A percentile compares a stretch with the other conserved stretches of the same genome.
phyloP scores from a whole-genome alignment of 352 stramenopile species.

The Phytophthora colocasiae region DNA sequence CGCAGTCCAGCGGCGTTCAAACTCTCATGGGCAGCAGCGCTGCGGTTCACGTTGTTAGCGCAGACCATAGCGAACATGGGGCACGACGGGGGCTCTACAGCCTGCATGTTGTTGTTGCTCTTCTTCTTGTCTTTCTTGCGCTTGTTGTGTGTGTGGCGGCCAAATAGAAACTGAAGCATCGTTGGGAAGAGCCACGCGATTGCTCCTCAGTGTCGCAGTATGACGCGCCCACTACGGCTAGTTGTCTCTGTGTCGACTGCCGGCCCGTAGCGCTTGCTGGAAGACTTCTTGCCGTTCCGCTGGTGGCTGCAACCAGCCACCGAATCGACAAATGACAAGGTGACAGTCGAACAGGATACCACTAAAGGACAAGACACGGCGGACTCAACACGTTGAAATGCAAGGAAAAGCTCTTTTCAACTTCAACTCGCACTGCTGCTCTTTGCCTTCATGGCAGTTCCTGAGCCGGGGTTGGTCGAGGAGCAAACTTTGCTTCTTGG shows the following conservation, averaged over 20 bases:
- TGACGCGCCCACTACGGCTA: constrained; percentile 9
- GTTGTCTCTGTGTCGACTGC: not conserved
- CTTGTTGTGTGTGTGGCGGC: constrained; percentile 9
- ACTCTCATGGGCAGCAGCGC: constrained; percentile 72
- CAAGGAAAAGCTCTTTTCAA: too few species aligned
- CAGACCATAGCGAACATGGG: constrained; percentile 85
- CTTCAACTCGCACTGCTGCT: constrained; percentile 10
- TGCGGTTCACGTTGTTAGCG: constrained; percentile 89
- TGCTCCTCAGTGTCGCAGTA: constrained; percentile 17
- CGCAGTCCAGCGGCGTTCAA: constrained; percentile 62
- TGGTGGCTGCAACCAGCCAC: not conserved
- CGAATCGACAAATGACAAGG: not conserved
- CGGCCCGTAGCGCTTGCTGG: too few species aligned
- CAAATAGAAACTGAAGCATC: constrained; percentile 45
- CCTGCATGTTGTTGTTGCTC: constrained; percentile 16
- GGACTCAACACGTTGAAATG: not conserved
- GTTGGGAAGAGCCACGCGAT: constrained; percentile 5
- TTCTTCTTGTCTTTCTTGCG: constrained; percentile 22
- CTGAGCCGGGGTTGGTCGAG: constrained; percentile 51
- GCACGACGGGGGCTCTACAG: not conserved
- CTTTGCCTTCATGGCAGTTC: constrained; percentile 54
- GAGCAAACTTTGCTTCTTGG: constrained; percentile 50
- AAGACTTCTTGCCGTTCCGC: too few species aligned
- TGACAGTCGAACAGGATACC: not conserved
- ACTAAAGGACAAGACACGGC: not conserved